These are phyloP conservation scores for Zea mays DNA, from an alignment of 176 grass and related monocot genomes.

Conservation along the genomic window DNA sequence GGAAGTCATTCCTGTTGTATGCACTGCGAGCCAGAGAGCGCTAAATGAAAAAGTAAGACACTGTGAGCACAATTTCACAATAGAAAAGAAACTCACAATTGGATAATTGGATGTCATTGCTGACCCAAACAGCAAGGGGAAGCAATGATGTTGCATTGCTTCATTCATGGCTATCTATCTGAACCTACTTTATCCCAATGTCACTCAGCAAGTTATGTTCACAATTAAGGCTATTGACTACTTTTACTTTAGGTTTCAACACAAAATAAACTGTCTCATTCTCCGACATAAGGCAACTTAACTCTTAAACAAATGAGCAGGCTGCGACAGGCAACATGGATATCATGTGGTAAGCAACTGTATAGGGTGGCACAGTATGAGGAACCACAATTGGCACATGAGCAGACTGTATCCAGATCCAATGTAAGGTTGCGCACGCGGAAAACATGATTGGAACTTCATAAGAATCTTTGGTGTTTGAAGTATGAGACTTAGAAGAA, in stretches of 20 bases:
- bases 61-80: slow-evolving; percentile 19
- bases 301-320: background rate
- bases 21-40: slow-evolving; percentile 82
- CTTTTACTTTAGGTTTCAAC: background rate
- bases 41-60: slow-evolving; percentile 43
- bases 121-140: background rate
- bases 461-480: background rate
- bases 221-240: background rate
- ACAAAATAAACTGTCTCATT: background rate
- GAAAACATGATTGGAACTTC: background rate
- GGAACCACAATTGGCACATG: background rate
- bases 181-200: background rate
- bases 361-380: background rate
- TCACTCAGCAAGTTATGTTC: background rate
- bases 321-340: background rate
- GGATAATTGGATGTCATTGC: background rate
- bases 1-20: slow-evolving; percentile 79
- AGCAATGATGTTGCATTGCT: background rate
- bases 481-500: background rate
- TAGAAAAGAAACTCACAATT: background rate
- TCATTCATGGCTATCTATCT: background rate
- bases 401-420: background rate
- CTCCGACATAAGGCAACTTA: background rate
- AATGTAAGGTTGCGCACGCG: background rate
- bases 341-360: background rate